These are phyloP conservation scores for Tripterygium wilfordii DNA, from an alignment of 177 flowering plant species.

Conservation along the genomic window DNA sequence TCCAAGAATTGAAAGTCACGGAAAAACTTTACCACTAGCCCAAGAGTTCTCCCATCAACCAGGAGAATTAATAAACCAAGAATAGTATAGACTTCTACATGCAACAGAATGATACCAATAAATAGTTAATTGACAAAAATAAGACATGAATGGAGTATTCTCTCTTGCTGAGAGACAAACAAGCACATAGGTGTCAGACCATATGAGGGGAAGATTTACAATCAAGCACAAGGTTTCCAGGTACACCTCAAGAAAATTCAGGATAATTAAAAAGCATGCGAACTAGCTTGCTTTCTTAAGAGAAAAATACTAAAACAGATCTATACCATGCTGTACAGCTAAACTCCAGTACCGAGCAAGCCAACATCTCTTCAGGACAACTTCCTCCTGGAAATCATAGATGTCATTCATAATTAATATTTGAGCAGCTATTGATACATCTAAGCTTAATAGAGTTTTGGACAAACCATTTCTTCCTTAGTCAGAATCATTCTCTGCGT, in stretches of 20 bases:
- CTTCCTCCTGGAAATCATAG: constrained; percentile 71
- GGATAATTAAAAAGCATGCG: neutral
- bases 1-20: too few relatives aligned
- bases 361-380: constrained; percentile 99
- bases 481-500: constrained; percentile 92
- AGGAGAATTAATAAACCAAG: too few relatives aligned
- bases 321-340: constrained; percentile 90
- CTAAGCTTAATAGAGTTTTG: constrained; percentile 3
- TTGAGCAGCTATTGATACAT: constrained; percentile 6
- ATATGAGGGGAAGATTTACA: neutral
- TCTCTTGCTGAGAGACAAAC: too few relatives aligned
- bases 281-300: neutral
- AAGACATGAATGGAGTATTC: too few relatives aligned
- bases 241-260: neutral
- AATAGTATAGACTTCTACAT: too few relatives aligned
- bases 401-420: constrained; percentile 1
- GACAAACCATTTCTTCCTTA: constrained; percentile 91
- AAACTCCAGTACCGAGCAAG: constrained; percentile 99
- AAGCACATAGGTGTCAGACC: too few relatives aligned
- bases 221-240: neutral
- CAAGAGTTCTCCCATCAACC: too few relatives aligned
- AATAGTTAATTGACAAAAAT: too few relatives aligned
- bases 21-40: too few relatives aligned
- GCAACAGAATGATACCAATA: too few relatives aligned
- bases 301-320: constrained; percentile 4